Evolutionary conservation across 2,329 filamentous ascomycete genomes (phyloP), one percentile per base, ranked within the genome.

Genomic region (Diaporthe nobilis): DNA sequence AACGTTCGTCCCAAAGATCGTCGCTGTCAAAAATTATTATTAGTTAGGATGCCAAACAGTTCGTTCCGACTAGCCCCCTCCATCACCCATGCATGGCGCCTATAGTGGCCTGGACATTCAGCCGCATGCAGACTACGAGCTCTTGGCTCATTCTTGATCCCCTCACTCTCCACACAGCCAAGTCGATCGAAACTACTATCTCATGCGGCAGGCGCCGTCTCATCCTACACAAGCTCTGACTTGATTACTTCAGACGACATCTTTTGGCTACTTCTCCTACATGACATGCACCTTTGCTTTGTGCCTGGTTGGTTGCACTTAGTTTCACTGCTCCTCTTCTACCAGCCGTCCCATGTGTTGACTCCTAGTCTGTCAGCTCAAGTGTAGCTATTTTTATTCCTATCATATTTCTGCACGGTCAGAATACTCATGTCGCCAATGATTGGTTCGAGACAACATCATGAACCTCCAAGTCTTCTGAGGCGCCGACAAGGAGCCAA

Each of bases 401-500:
- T 68, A 68, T 51, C 63, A 9, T 15, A 10, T 5, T 13, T 17
- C 28, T 68, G 47, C 39, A 2, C 10, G 44, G 63, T 47, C 44
- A 51, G 20, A 68, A 34, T 8, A 28, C 22, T 17, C 47, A 34
- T 22, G 39, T 17, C n/a, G 44, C 20, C 17, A 51, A 53, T 31
- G 47, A n/a, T 28, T 42, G 31, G 47, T 39, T 39, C 37, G n/a
- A 17, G 47, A 53, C n/a, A 53, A 8, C 34, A 53, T 53, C 65
- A 25, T 53, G 31, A 68, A 53, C 12, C 28, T 39, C 10, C 65
- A 68, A 68, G 65, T 53, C 31, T 53, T 51, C 31, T 53, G 47
- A 68, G n/a, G 65, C 65, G 37, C 7, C 5, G 47, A 68, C 31
- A 28, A 53, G 65, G 65, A 68, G 65, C 65, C 65, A 68, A 68